Percentiles rank a stretch among this genome's conserved stretches.
Evolutionary conservation across 2,329 filamentous ascomycete genomes (phyloP).

Genomic region (Pyrenochaeta sp.): DNA sequence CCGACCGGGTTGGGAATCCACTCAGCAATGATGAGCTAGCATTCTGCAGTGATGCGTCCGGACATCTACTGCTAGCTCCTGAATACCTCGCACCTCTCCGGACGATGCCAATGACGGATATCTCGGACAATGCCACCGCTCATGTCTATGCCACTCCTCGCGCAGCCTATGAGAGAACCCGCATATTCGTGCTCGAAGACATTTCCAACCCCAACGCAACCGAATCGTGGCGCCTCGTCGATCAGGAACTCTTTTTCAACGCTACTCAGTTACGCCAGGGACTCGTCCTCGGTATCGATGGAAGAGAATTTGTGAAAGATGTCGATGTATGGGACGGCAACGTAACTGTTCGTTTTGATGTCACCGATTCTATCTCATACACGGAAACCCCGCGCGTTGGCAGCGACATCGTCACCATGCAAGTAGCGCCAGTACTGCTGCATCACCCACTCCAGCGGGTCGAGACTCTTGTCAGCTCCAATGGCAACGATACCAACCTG

Average conservation of each 20-base stretch:
- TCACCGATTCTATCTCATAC: conserved; percentile 23
- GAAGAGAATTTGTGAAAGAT: conserved; percentile 35
- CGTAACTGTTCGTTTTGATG: conserved; percentile 30
- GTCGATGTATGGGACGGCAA: conserved; percentile 9
- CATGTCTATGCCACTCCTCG: background rate
- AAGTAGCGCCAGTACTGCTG: conserved; percentile 50
- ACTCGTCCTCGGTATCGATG: conserved; percentile 50
- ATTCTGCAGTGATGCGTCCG: conserved; percentile 49
- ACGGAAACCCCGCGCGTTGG: conserved; percentile 4
- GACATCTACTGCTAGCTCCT: conserved; percentile 41
- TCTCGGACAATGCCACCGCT: background rate
- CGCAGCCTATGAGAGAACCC: conserved; percentile 15
- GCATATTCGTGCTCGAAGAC: background rate
- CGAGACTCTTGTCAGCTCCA: conserved; percentile 32
- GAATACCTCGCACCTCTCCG: conserved; percentile 43
- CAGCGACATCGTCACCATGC: conserved; percentile 41
- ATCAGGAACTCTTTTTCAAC: conserved; percentile 38
- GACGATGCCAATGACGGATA: conserved; percentile 30
- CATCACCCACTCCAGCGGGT: conserved; percentile 49
- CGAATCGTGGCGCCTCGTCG: conserved; percentile 37
- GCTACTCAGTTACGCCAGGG: conserved; percentile 36
- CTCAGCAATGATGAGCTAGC: conserved; percentile 37
- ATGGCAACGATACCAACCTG: conserved; percentile 3
- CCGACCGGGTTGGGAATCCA: background rate
- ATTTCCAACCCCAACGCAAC: background rate